Base-by-base conservation (phyloP, 1,139 yeast genomes). In the Saccharomycopsis hybrid region DNA sequence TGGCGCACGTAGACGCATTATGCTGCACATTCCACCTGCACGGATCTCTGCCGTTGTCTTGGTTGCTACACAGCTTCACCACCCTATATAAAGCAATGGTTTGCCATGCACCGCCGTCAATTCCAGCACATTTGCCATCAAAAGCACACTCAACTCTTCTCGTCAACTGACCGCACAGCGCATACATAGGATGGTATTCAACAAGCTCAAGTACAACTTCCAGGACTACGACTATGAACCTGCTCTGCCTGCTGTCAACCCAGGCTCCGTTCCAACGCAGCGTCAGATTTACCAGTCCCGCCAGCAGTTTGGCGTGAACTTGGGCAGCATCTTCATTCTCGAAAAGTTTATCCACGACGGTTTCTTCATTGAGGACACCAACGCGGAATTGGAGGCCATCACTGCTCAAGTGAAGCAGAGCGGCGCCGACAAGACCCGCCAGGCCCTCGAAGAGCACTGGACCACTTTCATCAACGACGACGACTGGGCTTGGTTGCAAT, bases 361-460 rank as follows among this genome's bases (percentile, higher is more conserved):
- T 38, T 69, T 80, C 54, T 82, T 82, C 54, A 73, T 77, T 11
- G 73, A 76, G 31, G 68, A 68, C 13, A 68, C 73, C 38, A 76
- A 74, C n/a, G 76, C 82, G n/a, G 98, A 92, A 65, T 74, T 83
- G 51, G 92, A 85, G 43, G 96, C 90, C 0, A 82, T 81, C 2
- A 64, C 64, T 25, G 72, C 73, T 1, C 67, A 71, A 35, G 70
- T 78, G 8, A 68, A 73, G 47, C 63, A 70, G 9, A 59, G 68
- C 13, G 90, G 92, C 0, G 62, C 62, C 1, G 81, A 77, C 30
- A 76, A 71, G 33, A 78, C 95, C 1, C 71, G 76, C 50, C 55
- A 67, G 37, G 71, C 68, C 57, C 74, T 85, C 59, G 89, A 84
- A 56, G 57, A 68, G 2, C 95, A 86, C 64, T 92, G 95, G 88